phyloP scores from a whole-genome alignment of 805 yeast genomes.

The Sungouiella blattae region DNA sequence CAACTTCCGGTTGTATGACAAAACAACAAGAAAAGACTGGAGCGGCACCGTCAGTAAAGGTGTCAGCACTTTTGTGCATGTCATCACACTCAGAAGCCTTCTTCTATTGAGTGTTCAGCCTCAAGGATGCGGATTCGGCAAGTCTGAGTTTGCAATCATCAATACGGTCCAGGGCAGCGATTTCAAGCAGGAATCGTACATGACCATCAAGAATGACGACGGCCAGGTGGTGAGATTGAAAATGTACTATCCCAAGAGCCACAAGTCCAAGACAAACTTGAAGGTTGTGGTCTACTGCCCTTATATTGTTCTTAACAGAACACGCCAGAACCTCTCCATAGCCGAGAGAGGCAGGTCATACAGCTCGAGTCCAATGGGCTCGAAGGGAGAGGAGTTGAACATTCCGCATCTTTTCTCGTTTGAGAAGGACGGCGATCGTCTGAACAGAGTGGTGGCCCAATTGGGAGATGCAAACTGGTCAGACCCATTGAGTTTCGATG shows the following conservation, averaged over 20 bases:
- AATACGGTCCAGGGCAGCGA: slow-evolving; percentile 53
- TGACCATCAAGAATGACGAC: slow-evolving; percentile 53
- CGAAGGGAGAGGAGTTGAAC: slow-evolving; percentile 15
- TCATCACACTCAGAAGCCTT: slow-evolving; percentile 68
- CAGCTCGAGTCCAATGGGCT: slow-evolving; percentile 4
- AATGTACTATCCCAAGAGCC: slow-evolving; percentile 57
- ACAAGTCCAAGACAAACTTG: slow-evolving; percentile 54
- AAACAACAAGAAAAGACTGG: slow-evolving; percentile 66
- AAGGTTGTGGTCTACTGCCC: slow-evolving; percentile 77
- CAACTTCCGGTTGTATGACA: slow-evolving; percentile 71
- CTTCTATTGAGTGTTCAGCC: slow-evolving; percentile 70
- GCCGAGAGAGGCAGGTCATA: slow-evolving; percentile 48
- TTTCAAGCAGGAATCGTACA: slow-evolving; percentile 51
- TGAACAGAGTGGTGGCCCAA: slow-evolving; percentile 62
- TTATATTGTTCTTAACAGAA: slow-evolving; percentile 76
- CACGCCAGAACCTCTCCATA: slow-evolving; percentile 62
- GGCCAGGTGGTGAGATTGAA: slow-evolving; percentile 66
- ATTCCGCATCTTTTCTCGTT: slow-evolving; percentile 85
- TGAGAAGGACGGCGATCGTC: slow-evolving; percentile 51
- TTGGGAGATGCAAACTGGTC: slow-evolving; percentile 73
- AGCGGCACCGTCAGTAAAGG: slow-evolving; percentile 61
- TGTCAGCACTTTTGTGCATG: slow-evolving; percentile 69
- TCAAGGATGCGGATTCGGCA: slow-evolving; percentile 53
- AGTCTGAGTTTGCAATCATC: slow-evolving; percentile 74
- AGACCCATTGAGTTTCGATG: slow-evolving; percentile 75